These are phyloP conservation scores for Aspergillus wentii DNA, from an alignment of 495 filamentous ascomycete genomes.

Conservation along the genomic window DNA sequence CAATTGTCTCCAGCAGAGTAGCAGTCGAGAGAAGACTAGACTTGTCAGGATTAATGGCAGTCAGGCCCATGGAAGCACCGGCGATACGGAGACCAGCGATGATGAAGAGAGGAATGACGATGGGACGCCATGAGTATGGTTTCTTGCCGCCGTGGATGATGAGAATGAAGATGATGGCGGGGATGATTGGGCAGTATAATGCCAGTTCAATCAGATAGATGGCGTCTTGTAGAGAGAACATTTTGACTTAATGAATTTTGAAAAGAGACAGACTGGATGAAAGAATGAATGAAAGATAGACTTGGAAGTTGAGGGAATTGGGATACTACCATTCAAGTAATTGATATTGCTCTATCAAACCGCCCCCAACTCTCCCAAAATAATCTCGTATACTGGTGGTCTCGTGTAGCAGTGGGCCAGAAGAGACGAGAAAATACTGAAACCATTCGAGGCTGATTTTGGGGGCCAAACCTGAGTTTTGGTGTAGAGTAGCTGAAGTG, in stretches of 20 bases:
- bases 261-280: not conserved
- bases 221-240: slow-evolving; percentile 4
- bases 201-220: slow-evolving; percentile 6
- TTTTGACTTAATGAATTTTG: not conserved
- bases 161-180: slow-evolving; percentile 1
- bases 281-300: not conserved
- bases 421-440: too few relatives aligned
- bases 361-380: too few relatives aligned
- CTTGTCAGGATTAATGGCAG: slow-evolving; percentile 3
- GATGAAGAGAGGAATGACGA: slow-evolving; percentile 3
- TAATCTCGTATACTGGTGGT: too few relatives aligned
- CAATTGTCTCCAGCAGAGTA: slow-evolving; percentile 1
- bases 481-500: too few relatives aligned
- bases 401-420: too few relatives aligned
- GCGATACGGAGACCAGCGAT: slow-evolving; percentile 3
- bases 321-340: too few relatives aligned
- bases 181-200: slow-evolving; percentile 4
- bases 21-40: slow-evolving; percentile 3
- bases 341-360: too few relatives aligned
- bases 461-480: too few relatives aligned
- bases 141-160: slow-evolving; percentile 1
- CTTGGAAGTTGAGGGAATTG: too few relatives aligned
- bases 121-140: slow-evolving; percentile 5
- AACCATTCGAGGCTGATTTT: too few relatives aligned
- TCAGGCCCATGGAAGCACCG: slow-evolving; percentile 1